Conservation (phyloP, 2,329 filamentous ascomycete genomes). For the Colletotrichum liriopes region DNA sequence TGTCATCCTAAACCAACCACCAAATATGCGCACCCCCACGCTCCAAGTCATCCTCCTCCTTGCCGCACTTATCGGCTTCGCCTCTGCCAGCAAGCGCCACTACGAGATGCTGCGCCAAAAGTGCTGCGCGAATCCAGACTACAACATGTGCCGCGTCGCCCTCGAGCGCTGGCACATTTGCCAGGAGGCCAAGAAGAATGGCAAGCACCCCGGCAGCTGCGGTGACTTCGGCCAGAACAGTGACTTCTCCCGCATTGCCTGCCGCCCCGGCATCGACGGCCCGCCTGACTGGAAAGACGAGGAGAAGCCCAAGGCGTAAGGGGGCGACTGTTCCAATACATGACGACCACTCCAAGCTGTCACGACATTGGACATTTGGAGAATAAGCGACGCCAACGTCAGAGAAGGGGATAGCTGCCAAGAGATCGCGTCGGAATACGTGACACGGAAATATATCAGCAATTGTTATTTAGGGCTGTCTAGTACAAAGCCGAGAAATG, state of each 20-base stretch:
- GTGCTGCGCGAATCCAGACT: constrained; percentile 4
- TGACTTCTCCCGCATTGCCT: not conserved
- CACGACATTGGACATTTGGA: not conserved
- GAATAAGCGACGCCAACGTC: not conserved
- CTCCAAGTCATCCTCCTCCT: not conserved
- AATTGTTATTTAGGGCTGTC: not conserved
- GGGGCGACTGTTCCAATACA: too few species aligned
- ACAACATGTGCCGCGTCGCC: constrained; percentile 2
- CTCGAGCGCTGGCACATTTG: constrained; percentile 4
- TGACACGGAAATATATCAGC: not conserved
- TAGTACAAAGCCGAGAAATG: not conserved
- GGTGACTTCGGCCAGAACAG: not conserved
- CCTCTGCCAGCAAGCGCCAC: not conserved
- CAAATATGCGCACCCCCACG: not conserved
- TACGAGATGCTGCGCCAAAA: not conserved
- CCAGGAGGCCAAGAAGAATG: not conserved
- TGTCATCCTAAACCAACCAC: not conserved
- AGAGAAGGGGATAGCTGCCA: not conserved
- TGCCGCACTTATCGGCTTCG: not conserved
- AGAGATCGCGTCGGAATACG: not conserved
- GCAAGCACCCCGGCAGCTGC: not conserved
- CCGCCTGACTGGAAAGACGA: constrained; percentile 11
- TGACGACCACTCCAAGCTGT: not conserved
- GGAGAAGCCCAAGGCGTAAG: constrained; percentile 6
- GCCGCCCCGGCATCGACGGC: constrained; percentile 18